phyloP scores from a whole-genome alignment of 345 rosid species.

The Physaria fendleri region DNA sequence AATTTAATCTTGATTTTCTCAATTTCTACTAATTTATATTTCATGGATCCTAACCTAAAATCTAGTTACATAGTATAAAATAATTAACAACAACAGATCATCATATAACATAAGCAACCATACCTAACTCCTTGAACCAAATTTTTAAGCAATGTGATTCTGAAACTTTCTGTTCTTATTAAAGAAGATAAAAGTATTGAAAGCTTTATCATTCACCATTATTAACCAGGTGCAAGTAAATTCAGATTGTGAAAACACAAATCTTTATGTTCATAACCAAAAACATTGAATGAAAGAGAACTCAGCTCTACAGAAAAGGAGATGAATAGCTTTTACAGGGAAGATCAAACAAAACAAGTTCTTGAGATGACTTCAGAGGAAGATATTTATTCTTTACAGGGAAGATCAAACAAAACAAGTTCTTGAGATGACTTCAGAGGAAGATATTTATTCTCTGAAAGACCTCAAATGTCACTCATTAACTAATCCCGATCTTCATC shows the following conservation, averaged over 20 bases:
- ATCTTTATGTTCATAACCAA: slow-evolving; percentile 12
- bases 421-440: not conserved
- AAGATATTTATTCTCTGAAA: not conserved
- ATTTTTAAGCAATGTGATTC: not conserved
- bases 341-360: slow-evolving; percentile 20
- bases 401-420: slow-evolving; percentile 20
- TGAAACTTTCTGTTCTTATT: no score
- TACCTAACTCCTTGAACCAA: not conserved
- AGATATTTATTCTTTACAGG: not conserved
- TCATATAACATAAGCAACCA: no score
- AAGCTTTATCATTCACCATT: slow-evolving; percentile 25
- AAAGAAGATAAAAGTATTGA: not conserved
- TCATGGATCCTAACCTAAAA: no score
- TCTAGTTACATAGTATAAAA: no score
- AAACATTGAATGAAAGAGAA: not conserved
- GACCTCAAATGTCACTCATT: not conserved
- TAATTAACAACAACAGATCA: no score
- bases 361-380: not conserved
- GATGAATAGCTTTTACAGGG: slow-evolving; percentile 12
- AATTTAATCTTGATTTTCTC: no score
- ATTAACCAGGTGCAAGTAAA: slow-evolving; percentile 26
- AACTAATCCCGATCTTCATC: slow-evolving; percentile 33
- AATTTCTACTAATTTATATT: no score
- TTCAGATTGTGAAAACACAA: slow-evolving; percentile 18
- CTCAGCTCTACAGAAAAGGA: slow-evolving; percentile 3